A percentile compares a stretch with the other conserved stretches of the same genome.
Conservation (phyloP, 2,329 filamentous ascomycete species). For the Berkeleyomyces rouxiae region DNA sequence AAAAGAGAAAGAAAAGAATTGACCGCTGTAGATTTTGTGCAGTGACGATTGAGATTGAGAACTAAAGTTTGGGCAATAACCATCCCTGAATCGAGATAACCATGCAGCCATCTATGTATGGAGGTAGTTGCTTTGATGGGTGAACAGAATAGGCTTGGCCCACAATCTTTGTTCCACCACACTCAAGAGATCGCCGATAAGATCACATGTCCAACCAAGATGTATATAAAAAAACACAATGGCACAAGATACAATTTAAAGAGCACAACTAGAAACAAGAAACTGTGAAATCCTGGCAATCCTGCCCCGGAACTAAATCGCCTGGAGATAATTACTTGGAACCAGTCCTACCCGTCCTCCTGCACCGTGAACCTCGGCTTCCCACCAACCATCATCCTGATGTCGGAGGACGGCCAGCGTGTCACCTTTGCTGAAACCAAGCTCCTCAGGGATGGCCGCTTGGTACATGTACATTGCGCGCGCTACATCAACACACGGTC, state of each 20-base stretch:
- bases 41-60: too few relatives aligned
- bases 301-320: constrained; percentile 15
- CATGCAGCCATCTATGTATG: too few relatives aligned
- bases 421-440: constrained; percentile 85
- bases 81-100: too few relatives aligned
- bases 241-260: background rate
- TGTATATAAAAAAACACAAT: background rate
- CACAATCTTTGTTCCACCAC: too few relatives aligned
- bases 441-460: constrained; percentile 86
- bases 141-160: too few relatives aligned
- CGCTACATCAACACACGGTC: constrained; percentile 34
- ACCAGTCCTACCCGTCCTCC: constrained; percentile 44
- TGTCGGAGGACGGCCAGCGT: constrained; percentile 73
- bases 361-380: constrained; percentile 72
- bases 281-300: background rate
- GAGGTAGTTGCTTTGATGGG: too few relatives aligned
- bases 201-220: background rate
- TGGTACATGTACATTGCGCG: constrained; percentile 88
- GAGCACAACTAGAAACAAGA: background rate
- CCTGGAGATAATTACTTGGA: constrained; percentile 51
- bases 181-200: background rate
- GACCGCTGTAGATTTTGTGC: too few relatives aligned
- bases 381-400: constrained; percentile 99
- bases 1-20: too few relatives aligned
- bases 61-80: too few relatives aligned